Base-by-base conservation (phyloP, 495 filamentous ascomycete genomes). In the Aspergillus homomorphus region DNA sequence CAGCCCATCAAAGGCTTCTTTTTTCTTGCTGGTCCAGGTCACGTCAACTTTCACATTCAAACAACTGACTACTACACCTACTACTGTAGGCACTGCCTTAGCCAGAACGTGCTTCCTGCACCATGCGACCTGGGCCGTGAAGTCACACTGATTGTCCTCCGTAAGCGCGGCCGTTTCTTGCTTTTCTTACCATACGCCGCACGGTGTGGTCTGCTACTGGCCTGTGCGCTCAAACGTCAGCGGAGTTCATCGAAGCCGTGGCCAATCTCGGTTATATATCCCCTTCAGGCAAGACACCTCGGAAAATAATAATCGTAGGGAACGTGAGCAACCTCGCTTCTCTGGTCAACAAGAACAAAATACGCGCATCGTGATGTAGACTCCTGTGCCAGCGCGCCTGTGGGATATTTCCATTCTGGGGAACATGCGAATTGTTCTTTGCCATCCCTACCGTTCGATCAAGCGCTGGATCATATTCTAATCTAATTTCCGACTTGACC, bases 221-320 rank as follows among this genome's bases (percentile, higher is more conserved):
- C 21, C 16, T 16, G 26, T 50, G 26, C 46, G 16, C 20, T 23
- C 24, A 51, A 51, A 51, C 48, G 48, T 53, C 45, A 23, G 43
- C 45, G 46, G 26, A 42, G 48, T 19, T 16, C 22, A 51, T 51
- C 51, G 15, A 42, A 53, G 38, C 51, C 51, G 23, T 53, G 30
- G 38, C 51, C 38, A 53, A 38, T 56, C 62, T 73, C 70, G 70
- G 70, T 66, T 58, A 33, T 69, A 51, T 63, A 54, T 53, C 70
- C 64, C 33, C 45, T 67, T 71, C 30, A 45, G 68, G 70, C n/a
- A 68, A 65, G 38, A 51, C 20, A 48, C 62, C 60, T 65, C 62
- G 56, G 33, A 38, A 38, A 38, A 38, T 38, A 38, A 38, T 38
- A 14, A 38, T 38, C 33, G 15, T 5, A 38, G 33, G 12, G 15